A percentile compares a stretch with the other conserved stretches of the same genome.
These are phyloP conservation scores for Neolentinus lepideus DNA, from an alignment of 1,284 basidiomycete genomes.

Conservation along the genomic window DNA sequence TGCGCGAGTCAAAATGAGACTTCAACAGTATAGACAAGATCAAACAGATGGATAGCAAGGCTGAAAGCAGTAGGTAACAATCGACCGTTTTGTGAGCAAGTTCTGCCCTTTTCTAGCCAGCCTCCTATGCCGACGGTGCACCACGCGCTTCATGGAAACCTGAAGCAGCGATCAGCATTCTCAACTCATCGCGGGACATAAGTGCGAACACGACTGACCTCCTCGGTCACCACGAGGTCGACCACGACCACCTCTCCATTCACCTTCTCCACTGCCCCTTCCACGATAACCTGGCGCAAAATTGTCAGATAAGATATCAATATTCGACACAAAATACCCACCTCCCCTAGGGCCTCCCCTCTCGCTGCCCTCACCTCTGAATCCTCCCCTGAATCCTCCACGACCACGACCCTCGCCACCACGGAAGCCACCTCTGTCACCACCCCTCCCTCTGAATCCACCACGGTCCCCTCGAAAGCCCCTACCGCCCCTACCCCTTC, in stretches of 20 bases:
- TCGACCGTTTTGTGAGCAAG: neutral
- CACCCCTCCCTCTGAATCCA: slow-evolving; percentile 29
- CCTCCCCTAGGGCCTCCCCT: slow-evolving; percentile 26
- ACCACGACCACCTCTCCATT: slow-evolving; percentile 32
- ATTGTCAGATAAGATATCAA: slow-evolving; percentile 8
- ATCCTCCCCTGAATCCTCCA: slow-evolving; percentile 29
- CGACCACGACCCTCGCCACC: slow-evolving; percentile 25
- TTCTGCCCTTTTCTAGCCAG: neutral
- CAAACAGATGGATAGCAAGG: neutral
- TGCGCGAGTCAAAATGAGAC: neutral
- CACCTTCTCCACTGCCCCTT: slow-evolving; percentile 20
- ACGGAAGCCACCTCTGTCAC: slow-evolving; percentile 31
- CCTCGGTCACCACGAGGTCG: slow-evolving; percentile 34
- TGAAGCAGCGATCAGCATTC: slow-evolving; percentile 2
- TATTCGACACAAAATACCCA: slow-evolving; percentile 20
- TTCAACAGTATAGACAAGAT: neutral
- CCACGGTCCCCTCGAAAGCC: slow-evolving; percentile 26
- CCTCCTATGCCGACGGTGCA: neutral
- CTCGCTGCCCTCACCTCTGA: slow-evolving; percentile 24
- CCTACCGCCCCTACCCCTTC: slow-evolving; percentile 22
- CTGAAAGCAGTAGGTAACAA: neutral
- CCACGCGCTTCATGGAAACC: slow-evolving; percentile 16
- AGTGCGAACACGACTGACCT: slow-evolving; percentile 13
- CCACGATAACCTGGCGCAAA: slow-evolving; percentile 26
- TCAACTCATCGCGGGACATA: neutral